Evolutionary conservation across 2,329 filamentous ascomycete genomes (phyloP).

Genomic region (Trichoderma breve): DNA sequence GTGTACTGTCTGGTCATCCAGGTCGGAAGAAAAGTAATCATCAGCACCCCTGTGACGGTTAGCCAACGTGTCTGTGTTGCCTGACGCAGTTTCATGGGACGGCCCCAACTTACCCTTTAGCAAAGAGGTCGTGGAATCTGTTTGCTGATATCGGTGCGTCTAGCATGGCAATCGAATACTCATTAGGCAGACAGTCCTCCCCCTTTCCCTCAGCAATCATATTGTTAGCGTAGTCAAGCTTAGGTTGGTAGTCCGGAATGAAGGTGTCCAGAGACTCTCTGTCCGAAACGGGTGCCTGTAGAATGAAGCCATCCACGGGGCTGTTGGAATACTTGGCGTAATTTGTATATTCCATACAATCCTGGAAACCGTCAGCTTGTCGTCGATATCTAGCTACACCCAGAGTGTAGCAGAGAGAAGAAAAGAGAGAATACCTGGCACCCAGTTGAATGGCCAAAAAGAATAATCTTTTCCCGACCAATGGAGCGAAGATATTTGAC

Average conservation of each 20-base stretch:
- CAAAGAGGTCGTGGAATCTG: conserved; percentile 50
- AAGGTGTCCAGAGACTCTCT: conserved; percentile 59
- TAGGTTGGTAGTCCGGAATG: conserved; percentile 46
- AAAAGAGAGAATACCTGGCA: conserved; percentile 45
- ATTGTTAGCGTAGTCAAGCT: conserved; percentile 48
- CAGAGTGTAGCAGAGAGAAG: neutral
- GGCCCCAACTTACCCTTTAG: conserved; percentile 45
- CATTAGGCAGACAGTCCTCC: conserved; percentile 54
- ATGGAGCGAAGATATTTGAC: conserved; percentile 54
- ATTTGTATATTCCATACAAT: conserved; percentile 55
- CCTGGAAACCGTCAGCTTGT: conserved; percentile 36
- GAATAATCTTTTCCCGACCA: conserved; percentile 50
- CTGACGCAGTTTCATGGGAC: neutral
- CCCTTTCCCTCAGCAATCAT: conserved; percentile 55
- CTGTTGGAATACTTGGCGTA: conserved; percentile 43
- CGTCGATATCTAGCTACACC: neutral
- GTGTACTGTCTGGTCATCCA: conserved; percentile 55
- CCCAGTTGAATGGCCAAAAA: conserved; percentile 60
- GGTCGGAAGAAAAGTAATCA: conserved; percentile 83
- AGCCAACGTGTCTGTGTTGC: neutral
- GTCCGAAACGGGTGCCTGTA: conserved; percentile 80
- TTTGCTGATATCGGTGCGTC: conserved; percentile 51
- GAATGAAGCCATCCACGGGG: conserved; percentile 69
- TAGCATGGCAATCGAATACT: conserved; percentile 42
- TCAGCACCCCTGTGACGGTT: conserved; percentile 62